Conservation (phyloP, 2,329 filamentous ascomycete genomes). For the Shiraia bambusicola region DNA sequence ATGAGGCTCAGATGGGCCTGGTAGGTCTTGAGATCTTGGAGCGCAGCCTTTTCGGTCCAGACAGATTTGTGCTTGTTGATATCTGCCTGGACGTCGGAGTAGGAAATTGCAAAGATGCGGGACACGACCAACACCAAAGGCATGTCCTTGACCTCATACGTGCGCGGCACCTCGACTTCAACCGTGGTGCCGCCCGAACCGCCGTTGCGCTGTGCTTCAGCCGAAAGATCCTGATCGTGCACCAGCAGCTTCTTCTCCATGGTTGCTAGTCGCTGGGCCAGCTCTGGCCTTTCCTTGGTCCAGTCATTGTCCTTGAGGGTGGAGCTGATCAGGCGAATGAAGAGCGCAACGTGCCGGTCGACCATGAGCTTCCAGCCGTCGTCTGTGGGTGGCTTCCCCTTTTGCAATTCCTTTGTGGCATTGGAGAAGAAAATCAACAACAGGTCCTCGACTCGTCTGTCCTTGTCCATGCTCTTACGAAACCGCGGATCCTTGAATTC, state of each 20-base stretch:
- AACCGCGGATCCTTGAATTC: conserved; percentile 87
- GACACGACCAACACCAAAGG: conserved; percentile 84
- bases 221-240: conserved; percentile 85
- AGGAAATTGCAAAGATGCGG: conserved; percentile 78
- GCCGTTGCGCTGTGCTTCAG: conserved; percentile 59
- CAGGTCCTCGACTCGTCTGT: conserved; percentile 86
- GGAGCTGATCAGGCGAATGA: conserved; percentile 80
- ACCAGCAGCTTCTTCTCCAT: conserved; percentile 92
- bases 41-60: conserved; percentile 90
- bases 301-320: conserved; percentile 83
- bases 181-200: conserved; percentile 65
- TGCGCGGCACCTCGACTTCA: conserved; percentile 80
- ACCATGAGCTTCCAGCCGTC: conserved; percentile 90
- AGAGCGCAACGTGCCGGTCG: conserved; percentile 91
- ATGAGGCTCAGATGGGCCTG: conserved; percentile 84
- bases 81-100: conserved; percentile 79
- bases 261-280: conserved; percentile 73
- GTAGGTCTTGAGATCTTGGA: conserved; percentile 90
- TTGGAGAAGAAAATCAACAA: conserved; percentile 96
- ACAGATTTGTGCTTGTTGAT: conserved; percentile 76
- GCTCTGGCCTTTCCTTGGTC: conserved; percentile 79
- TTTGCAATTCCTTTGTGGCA: conserved; percentile 85
- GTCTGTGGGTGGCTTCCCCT: conserved; percentile 73
- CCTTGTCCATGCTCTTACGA: conserved; percentile 89
- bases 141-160: conserved; percentile 96